A percentile compares a stretch with the other conserved stretches of the same genome.
These are phyloP conservation scores for Rhizopogon sp. DNA, from an alignment of 768 basidiomycete genomes.

Conservation along the genomic window DNA sequence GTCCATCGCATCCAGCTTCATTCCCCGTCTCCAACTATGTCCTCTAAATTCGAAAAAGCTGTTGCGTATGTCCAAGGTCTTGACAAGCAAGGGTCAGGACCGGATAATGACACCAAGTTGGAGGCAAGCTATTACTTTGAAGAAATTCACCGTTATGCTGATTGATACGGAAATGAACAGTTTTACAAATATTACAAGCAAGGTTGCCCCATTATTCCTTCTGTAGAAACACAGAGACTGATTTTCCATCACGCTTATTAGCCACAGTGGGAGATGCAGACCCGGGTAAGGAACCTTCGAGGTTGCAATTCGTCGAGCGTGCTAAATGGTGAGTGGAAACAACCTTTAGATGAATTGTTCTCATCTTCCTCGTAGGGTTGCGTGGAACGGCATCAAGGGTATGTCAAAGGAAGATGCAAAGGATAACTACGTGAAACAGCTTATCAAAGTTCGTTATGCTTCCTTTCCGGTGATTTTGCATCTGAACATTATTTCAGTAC, in stretches of 20 bases:
- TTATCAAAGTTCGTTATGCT: slow-evolving; percentile 51
- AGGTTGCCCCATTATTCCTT: slow-evolving; percentile 40
- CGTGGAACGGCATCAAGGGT: slow-evolving; percentile 77
- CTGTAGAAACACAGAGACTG: not conserved
- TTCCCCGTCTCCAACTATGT: slow-evolving; percentile 42
- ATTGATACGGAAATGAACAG: slow-evolving; percentile 35
- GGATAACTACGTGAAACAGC: slow-evolving; percentile 67
- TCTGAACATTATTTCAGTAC: not conserved
- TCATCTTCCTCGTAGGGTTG: slow-evolving; percentile 54
- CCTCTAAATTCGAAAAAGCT: slow-evolving; percentile 75
- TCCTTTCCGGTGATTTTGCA: not conserved
- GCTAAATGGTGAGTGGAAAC: slow-evolving; percentile 71
- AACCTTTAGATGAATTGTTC: not conserved
- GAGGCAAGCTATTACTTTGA: slow-evolving; percentile 1
- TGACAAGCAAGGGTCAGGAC: slow-evolving; percentile 70
- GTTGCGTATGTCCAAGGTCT: slow-evolving; percentile 59
- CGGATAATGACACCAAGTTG: slow-evolving; percentile 27
- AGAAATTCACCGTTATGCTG: not conserved
- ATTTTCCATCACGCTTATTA: slow-evolving; percentile 22
- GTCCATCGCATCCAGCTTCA: slow-evolving; percentile 1
- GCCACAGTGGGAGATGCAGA: slow-evolving; percentile 73
- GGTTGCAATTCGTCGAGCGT: slow-evolving; percentile 67
- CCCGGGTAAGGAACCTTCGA: slow-evolving; percentile 66
- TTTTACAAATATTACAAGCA: slow-evolving; percentile 96
- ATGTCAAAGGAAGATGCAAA: slow-evolving; percentile 66